phyloP scores from a whole-genome alignment of 805 yeast species.

The Metschnikowia reukaufii region DNA sequence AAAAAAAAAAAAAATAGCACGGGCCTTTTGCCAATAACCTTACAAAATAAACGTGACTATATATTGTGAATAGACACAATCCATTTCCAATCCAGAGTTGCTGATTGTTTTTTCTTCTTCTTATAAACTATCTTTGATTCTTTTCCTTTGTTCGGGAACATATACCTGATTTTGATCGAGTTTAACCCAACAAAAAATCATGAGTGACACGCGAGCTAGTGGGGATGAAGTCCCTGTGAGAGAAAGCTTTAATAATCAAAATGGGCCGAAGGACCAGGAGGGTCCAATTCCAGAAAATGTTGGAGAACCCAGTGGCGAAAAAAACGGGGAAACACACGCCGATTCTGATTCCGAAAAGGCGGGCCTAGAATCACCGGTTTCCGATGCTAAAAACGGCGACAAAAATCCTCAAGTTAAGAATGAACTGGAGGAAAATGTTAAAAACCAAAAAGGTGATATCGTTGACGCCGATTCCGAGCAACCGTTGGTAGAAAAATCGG shows the following conservation, averaged over 20 bases:
- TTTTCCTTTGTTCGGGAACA: background rate
- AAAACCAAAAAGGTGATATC: background rate
- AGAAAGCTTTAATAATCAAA: background rate
- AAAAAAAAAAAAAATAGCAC: background rate
- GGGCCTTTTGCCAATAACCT: background rate
- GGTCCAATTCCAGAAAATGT: background rate
- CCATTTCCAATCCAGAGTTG: too few species aligned
- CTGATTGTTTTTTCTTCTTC: background rate
- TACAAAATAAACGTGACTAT: background rate
- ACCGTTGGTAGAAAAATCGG: background rate
- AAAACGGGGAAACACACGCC: background rate
- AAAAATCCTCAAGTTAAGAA: background rate
- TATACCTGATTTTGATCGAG: background rate
- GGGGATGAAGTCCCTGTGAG: conserved; percentile 1
- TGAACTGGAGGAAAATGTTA: background rate
- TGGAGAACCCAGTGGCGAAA: background rate
- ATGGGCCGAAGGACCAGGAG: background rate
- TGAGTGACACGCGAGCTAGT: conserved; percentile 10
- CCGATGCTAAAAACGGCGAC: background rate
- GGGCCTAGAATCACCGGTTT: background rate
- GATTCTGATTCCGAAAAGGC: background rate
- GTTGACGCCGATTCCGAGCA: background rate
- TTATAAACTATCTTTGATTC: too few species aligned
- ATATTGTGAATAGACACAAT: background rate
- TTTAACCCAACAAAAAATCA: background rate